Conservation (phyloP, 495 filamentous ascomycete genomes). For the Podospora pseudoanserina region DNA sequence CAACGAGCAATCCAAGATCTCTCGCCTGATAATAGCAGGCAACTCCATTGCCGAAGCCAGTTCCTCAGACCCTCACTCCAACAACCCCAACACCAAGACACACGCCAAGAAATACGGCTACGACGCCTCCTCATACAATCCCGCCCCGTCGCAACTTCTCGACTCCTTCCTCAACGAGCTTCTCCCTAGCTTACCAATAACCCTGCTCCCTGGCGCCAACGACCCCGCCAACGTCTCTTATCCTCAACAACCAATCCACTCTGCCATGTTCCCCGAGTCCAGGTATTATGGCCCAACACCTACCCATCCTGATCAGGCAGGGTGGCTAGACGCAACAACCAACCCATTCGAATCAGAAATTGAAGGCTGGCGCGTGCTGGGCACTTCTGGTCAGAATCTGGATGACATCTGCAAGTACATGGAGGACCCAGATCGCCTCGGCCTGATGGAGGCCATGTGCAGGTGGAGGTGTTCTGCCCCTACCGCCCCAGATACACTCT, state of each 20-base stretch:
- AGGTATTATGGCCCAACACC: slow-evolving; percentile 61
- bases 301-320: slow-evolving; percentile 39
- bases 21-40: slow-evolving; percentile 83
- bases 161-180: slow-evolving; percentile 79
- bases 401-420: slow-evolving; percentile 93
- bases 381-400: slow-evolving; percentile 84
- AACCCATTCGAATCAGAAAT: slow-evolving; percentile 91
- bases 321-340: slow-evolving; percentile 85
- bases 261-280: slow-evolving; percentile 73
- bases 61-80: slow-evolving; percentile 5
- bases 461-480: slow-evolving; percentile 90
- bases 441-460: slow-evolving; percentile 87
- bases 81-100: slow-evolving; percentile 34
- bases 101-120: slow-evolving; percentile 85
- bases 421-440: slow-evolving; percentile 65
- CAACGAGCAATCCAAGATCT: slow-evolving; percentile 61
- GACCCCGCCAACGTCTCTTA: slow-evolving; percentile 79
- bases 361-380: slow-evolving; percentile 81
- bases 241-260: slow-evolving; percentile 79
- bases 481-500: slow-evolving; percentile 92
- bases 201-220: slow-evolving; percentile 67
- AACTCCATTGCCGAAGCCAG: slow-evolving; percentile 63
- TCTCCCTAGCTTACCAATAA: slow-evolving; percentile 76
- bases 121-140: slow-evolving; percentile 81
- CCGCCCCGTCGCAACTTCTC: slow-evolving; percentile 73